Evolutionary conservation across 129 eudicot species (phyloP), one percentile per base, ranked within the genome.

Genomic region (Flaveria robusta): DNA sequence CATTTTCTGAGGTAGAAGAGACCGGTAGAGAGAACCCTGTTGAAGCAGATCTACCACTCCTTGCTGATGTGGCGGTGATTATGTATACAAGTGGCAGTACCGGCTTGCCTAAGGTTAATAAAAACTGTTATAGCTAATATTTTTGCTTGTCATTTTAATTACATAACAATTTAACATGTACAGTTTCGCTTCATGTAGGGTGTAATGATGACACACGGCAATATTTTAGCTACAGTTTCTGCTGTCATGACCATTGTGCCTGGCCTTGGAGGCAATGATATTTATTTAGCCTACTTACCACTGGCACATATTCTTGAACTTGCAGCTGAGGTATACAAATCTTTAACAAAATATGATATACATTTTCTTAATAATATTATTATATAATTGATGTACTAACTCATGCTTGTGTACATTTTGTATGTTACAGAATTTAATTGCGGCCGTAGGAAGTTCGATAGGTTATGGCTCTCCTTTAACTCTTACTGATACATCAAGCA

Each of bases 51-150:
- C 76, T 90, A 70, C 98, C 98, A 52, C 88, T 85, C 72, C 65
- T 88, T 52, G 88, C 98, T 74, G 98, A 93, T 68, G 77, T 88
- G 80, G 98, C 98, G 20, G 98, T 93, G 72, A 87, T 93, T 50
- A 93, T 93, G 97, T 93, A 93, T 80, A 93, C 98, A 45, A 93
- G 98, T 70, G 98, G 98, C 19, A 93, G 98, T 74, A 90, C 98
- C 22, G 98, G 97, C 24, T 78, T 90, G 85, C 97, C 98, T n/a
- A 93, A 93, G 94, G 98, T 93, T 71, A 59, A 87, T 79, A 59
- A 50, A 76, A 9, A n/a, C 19, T 75, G 6, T 49, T 29, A 45
- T 74, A 39, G 39, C 10, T 24, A 4, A 6, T 74, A 31, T 52
- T 19, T 72, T 19, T 13, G 45, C 42, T 22, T 20, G 29, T 24